A percentile compares a stretch with the other conserved stretches of the same genome.
Evolutionary conservation across 768 basidiomycete genomes (phyloP).

Genomic region (Imleria badia): DNA sequence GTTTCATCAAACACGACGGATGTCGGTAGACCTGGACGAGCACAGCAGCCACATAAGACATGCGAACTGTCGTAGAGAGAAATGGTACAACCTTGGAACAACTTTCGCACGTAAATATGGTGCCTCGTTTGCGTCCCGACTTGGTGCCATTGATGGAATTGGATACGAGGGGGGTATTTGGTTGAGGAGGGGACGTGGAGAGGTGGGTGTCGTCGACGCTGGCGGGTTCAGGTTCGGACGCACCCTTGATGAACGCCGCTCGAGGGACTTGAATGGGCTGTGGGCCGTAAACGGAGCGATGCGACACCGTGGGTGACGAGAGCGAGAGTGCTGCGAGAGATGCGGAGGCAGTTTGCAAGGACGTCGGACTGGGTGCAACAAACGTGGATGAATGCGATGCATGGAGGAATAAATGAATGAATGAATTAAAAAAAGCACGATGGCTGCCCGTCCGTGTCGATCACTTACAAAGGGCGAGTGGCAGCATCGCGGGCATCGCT

Average conservation of each 20-base stretch:
- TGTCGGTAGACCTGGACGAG: conserved; percentile 74
- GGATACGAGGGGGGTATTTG: conserved; percentile 1
- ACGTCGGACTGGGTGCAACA: conserved; percentile 29
- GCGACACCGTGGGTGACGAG: conserved; percentile 38
- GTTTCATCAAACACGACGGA: conserved; percentile 93
- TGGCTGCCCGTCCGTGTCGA: background rate
- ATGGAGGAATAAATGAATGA: background rate
- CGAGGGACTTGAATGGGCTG: conserved; percentile 15
- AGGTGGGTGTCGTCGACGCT: conserved; percentile 20
- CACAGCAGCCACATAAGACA: background rate
- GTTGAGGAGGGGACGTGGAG: conserved; percentile 10
- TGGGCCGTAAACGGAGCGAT: conserved; percentile 12
- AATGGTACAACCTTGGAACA: conserved; percentile 74
- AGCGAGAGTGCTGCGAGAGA: conserved; percentile 44
- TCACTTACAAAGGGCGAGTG: conserved; percentile 67
- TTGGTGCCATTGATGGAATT: conserved; percentile 25
- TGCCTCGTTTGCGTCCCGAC: conserved; percentile 73
- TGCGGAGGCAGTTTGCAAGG: conserved; percentile 37
- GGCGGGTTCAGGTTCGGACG: conserved; percentile 1
- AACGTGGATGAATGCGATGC: too few relatives aligned
- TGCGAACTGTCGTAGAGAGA: conserved; percentile 2
- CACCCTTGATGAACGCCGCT: background rate
- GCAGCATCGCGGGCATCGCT: conserved; percentile 83
- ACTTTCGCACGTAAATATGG: conserved; percentile 89
- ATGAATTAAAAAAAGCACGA: background rate